Evolutionary conservation across 164 flowering plant genomes (phyloP), one percentile per base, ranked within the genome.

Genomic region (Chimonanthus salicifolius): DNA sequence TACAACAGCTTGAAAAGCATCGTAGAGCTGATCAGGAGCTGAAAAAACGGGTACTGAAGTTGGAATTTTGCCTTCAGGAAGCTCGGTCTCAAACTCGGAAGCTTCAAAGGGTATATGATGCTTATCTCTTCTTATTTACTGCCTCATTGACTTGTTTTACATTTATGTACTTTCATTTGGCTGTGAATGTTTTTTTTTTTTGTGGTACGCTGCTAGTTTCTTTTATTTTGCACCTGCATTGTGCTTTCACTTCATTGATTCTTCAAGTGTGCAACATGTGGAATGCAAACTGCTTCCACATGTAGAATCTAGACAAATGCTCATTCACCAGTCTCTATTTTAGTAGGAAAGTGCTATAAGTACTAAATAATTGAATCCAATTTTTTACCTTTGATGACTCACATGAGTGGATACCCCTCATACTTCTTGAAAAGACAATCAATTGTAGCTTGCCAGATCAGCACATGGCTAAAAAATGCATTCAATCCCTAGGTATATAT

Each of bases 31-130:
- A 92, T 85, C 97, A 90, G 71, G 97, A 95, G 62, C 83, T 95
- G 74, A 95, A 95, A 75, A 93, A 92, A 83, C 91, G 88, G 76
- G 97, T 95, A 43, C 63, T 93, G 72, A 93, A 92, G 80, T 79
- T 95, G 78, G 99, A 95, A 77, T 93, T 93, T 73, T 92, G 97
- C 76, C 89, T 95, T 75, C 99, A 93, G 69, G 97, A 92, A 78
- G 85, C 97, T 76, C 96, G 97, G 44, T 79, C 94, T n/a, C 98
- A 93, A 79, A 92, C 90, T 21, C 83, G 97, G 75, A 95, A 90
- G 81, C 95, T 93, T 48, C 98, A 92, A 74, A 85, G 94, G 90
- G 98, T 95, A 87, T 68, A 2, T 13, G 18, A 63, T 63, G 58
- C 15, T 79, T 47, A 18, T 33, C 21, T 7, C 10, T 21, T 47